These are phyloP conservation scores for Nepenthes alata DNA, from an alignment of 179 eudicot species.

Conservation along the genomic window DNA sequence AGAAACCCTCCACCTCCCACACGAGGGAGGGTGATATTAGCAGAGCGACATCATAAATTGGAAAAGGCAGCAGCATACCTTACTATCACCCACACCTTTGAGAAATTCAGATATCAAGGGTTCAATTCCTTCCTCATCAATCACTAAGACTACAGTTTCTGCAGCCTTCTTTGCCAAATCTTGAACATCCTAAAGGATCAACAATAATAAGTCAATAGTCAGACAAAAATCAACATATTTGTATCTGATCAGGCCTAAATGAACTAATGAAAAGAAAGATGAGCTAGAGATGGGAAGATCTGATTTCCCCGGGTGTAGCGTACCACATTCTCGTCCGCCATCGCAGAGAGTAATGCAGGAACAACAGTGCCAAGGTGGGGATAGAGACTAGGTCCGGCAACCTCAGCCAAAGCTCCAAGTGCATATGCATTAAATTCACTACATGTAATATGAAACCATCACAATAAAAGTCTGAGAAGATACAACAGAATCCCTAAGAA, in stretches of 20 bases:
- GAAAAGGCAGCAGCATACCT: slow-evolving; percentile 16
- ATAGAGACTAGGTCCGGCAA: slow-evolving; percentile 94
- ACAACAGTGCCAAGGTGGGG: slow-evolving; percentile 69
- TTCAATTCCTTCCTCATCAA: slow-evolving; percentile 94
- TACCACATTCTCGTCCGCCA: slow-evolving; percentile 75
- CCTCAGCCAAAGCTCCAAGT: slow-evolving; percentile 95
- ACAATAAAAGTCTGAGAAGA: slow-evolving; percentile 5
- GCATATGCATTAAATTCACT: slow-evolving; percentile 99
- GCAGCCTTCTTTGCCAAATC: slow-evolving; percentile 82
- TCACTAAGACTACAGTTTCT: slow-evolving; percentile 87
- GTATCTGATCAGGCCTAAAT: background rate
- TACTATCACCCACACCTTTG: slow-evolving; percentile 46
- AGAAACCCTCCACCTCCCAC: background rate
- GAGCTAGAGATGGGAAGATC: background rate
- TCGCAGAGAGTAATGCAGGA: slow-evolving; percentile 80
- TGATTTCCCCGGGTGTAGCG: slow-evolving; percentile 5
- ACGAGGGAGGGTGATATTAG: no score
- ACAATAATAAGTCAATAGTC: background rate
- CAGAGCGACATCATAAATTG: background rate
- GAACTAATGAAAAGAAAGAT: background rate
- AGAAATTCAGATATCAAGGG: slow-evolving; percentile 72
- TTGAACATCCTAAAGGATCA: slow-evolving; percentile 44
- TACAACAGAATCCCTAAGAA: background rate
- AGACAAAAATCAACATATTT: no score
- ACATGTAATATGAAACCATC: slow-evolving; percentile 3